phyloP scores from a whole-genome alignment of 2,329 filamentous ascomycete species.

The Neonectria faginata region DNA sequence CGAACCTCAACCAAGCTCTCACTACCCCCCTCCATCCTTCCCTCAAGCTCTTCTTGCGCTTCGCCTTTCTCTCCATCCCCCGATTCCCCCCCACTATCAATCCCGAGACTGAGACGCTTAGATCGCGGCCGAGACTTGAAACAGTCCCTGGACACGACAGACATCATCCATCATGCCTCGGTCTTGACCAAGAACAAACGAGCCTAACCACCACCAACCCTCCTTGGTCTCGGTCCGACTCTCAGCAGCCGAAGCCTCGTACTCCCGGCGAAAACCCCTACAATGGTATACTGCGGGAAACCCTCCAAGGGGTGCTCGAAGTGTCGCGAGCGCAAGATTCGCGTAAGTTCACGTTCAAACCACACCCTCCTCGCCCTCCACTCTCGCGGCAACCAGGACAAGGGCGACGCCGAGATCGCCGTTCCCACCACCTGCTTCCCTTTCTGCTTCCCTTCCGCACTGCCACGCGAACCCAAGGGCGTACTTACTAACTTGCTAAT shows the following conservation, averaged over 20 bases:
- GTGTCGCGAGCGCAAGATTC: constrained; percentile 67
- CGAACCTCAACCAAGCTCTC: not conserved
- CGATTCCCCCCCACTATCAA: not conserved
- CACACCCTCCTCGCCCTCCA: constrained; percentile 1
- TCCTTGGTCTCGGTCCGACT: constrained; percentile 12
- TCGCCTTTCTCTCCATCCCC: not conserved
- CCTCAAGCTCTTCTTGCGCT: not conserved
- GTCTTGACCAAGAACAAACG: constrained; percentile 29
- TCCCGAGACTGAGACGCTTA: not conserved
- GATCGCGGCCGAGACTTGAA: constrained; percentile 2
- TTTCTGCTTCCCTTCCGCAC: not conserved
- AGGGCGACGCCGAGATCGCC: not conserved
- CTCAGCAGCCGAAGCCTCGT: constrained; percentile 14
- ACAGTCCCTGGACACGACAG: constrained; percentile 5
- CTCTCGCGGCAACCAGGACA: not conserved
- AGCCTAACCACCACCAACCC: constrained; percentile 21
- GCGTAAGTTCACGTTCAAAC: constrained; percentile 54
- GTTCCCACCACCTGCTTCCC: constrained; percentile 1
- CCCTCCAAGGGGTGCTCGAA: constrained; percentile 68
- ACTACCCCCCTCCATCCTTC: not conserved
- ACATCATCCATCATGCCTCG: constrained; percentile 38
- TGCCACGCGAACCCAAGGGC: constrained; percentile 6
- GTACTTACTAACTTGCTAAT: constrained; percentile 25
- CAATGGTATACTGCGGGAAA: constrained; percentile 69
- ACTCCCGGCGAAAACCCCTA: constrained; percentile 14